Percentiles rank a stretch among this genome's conserved stretches.
Evolutionary conservation across 2,329 filamentous ascomycete species (phyloP).

Genomic region (Neopestalotiopsis sp.): DNA sequence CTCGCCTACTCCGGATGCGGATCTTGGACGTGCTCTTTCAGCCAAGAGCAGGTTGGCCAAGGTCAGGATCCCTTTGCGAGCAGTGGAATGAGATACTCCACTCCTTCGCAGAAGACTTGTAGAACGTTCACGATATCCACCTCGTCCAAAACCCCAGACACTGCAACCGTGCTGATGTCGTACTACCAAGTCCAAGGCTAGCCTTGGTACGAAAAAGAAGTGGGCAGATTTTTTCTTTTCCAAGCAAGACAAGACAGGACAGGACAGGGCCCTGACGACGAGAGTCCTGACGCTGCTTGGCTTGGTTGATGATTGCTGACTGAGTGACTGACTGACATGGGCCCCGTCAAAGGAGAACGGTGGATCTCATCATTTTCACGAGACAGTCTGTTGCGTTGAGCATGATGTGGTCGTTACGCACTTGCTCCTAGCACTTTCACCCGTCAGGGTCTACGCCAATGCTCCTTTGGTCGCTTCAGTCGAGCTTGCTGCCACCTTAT

Average conservation of each 20-base stretch:
- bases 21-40: background rate
- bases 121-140: constrained; percentile 22
- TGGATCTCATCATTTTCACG: constrained; percentile 19
- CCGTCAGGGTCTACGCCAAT: background rate
- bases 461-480: constrained; percentile 3
- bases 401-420: constrained; percentile 15
- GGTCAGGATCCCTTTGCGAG: constrained; percentile 12
- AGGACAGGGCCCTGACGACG: background rate
- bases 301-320: no score
- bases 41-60: background rate
- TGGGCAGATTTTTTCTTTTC: constrained; percentile 14
- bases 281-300: background rate
- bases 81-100: constrained; percentile 17
- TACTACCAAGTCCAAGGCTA: background rate
- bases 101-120: constrained; percentile 21
- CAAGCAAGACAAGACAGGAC: background rate
- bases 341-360: constrained; percentile 17
- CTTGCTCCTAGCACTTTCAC: background rate
- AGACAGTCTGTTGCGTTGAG: constrained; percentile 16
- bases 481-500: constrained; percentile 12
- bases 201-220: background rate
- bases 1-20: background rate
- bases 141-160: constrained; percentile 8
- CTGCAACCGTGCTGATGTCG: background rate
- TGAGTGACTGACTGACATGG: background rate